These are phyloP conservation scores for Beauveria brongniartii DNA, from an alignment of 2,329 filamentous ascomycete species.

Conservation along the genomic window DNA sequence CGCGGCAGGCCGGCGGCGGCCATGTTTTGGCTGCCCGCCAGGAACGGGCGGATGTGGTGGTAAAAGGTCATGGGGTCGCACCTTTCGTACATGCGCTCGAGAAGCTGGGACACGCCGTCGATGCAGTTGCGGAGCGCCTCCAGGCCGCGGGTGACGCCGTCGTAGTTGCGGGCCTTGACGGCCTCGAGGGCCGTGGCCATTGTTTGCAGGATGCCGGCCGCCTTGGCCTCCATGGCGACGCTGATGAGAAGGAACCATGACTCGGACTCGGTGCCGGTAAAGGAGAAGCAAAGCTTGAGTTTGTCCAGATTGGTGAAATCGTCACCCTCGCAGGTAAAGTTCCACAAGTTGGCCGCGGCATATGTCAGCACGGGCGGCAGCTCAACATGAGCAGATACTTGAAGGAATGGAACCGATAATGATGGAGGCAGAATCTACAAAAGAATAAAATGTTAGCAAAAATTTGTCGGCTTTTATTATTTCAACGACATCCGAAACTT, in stretches of 20 bases:
- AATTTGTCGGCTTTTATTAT: background rate
- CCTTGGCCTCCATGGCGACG: conserved; percentile 80
- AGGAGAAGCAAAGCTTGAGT: conserved; percentile 66
- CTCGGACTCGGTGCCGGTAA: conserved; percentile 83
- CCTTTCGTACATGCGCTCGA: conserved; percentile 81
- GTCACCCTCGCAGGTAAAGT: conserved; percentile 54
- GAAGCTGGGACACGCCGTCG: conserved; percentile 55
- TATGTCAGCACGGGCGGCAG: conserved; percentile 88
- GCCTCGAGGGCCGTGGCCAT: conserved; percentile 72
- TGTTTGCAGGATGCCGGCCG: conserved; percentile 63
- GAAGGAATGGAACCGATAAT: conserved; percentile 68
- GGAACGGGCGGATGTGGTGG: conserved; percentile 75
- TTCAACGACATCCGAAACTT: conserved; percentile 13
- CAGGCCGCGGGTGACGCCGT: conserved; percentile 54
- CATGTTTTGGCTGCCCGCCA: conserved; percentile 94
- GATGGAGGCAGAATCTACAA: conserved; percentile 58
- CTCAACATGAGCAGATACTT: conserved; percentile 64
- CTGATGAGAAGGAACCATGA: conserved; percentile 93
- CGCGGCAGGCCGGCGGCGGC: conserved; percentile 69
- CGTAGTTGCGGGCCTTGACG: conserved; percentile 51
- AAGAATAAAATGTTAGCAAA: background rate
- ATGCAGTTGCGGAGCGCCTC: conserved; percentile 58
- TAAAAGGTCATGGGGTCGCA: conserved; percentile 87
- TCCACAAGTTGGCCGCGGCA: conserved; percentile 81
- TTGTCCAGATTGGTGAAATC: conserved; percentile 60